phyloP scores from a whole-genome alignment of 192 early-diverging fungal species.

The Backusella australiensis region DNA sequence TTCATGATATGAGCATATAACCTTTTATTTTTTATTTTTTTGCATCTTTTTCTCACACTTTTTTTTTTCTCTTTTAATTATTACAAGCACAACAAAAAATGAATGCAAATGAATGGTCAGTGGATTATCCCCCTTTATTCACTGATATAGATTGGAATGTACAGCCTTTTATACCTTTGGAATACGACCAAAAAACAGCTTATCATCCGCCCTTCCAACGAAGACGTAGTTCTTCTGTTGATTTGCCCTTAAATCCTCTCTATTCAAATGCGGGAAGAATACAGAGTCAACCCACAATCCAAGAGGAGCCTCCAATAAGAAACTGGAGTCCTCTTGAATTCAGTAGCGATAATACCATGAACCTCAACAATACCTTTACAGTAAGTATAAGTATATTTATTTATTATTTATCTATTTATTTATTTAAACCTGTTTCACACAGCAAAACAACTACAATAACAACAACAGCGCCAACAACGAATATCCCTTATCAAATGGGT shows the following conservation, averaged over 20 bases:
- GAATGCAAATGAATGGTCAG: neutral
- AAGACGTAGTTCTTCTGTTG: slow-evolving; percentile 22
- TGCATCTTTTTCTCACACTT: slow-evolving; percentile 1
- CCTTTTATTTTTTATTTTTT: neutral
- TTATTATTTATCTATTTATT: neutral
- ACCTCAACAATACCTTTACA: neutral
- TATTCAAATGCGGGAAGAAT: neutral
- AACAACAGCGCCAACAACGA: neutral
- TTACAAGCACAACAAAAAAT: neutral
- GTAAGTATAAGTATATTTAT: neutral
- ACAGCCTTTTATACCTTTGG: neutral
- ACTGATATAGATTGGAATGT: slow-evolving; percentile 13
- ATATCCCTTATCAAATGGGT: neutral
- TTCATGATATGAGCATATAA: neutral
- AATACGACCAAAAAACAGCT: neutral
- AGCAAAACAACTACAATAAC: neutral
- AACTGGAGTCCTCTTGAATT: neutral
- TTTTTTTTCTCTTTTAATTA: neutral
- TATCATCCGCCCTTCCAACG: slow-evolving; percentile 8
- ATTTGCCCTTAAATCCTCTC: neutral
- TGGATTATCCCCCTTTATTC: slow-evolving; percentile 7
- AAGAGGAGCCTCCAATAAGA: slow-evolving; percentile 11
- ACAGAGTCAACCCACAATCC: slow-evolving; percentile 2
- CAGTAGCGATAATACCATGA: neutral
- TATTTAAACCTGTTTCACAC: neutral